A percentile compares a stretch with the other conserved stretches of the same genome.
These are phyloP conservation scores for Linum lewisii DNA, from an alignment of 345 rosid genomes.

Conservation along the genomic window DNA sequence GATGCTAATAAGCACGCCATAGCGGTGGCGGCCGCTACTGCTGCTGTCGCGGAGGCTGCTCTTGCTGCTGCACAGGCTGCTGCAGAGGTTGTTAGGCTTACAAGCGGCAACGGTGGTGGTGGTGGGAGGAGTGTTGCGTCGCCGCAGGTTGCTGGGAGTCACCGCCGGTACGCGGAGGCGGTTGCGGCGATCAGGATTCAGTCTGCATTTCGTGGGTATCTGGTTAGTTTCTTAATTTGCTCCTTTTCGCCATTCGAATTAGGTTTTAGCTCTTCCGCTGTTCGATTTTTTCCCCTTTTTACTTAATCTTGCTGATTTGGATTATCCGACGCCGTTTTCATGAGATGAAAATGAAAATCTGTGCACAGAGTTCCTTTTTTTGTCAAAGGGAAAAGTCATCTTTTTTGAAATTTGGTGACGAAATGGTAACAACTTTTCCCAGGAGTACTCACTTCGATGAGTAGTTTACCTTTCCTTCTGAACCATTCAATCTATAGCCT, in stretches of 20 bases:
- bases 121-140: not conserved
- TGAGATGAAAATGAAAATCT: too few relatives aligned
- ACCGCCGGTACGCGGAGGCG: constrained; percentile 10
- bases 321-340: too few relatives aligned
- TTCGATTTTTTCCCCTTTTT: not conserved
- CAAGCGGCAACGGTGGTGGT: constrained; percentile 7
- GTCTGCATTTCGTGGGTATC: constrained; percentile 26
- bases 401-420: too few relatives aligned
- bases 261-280: not conserved
- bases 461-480: too few relatives aligned
- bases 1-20: constrained; percentile 26
- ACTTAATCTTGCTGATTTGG: too few relatives aligned
- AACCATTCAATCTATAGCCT: too few relatives aligned
- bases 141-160: not conserved
- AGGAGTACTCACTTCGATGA: too few relatives aligned
- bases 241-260: not conserved
- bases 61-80: constrained; percentile 29
- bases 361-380: too few relatives aligned
- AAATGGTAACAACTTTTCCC: too few relatives aligned
- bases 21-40: constrained; percentile 28
- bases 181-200: constrained; percentile 19
- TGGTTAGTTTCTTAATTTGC: constrained; percentile 13
- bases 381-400: too few relatives aligned
- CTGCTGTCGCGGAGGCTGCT: constrained; percentile 28
- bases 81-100: constrained; percentile 26